Percentiles rank a stretch among this genome's conserved stretches.
Evolutionary conservation across 106 monocot species (phyloP).

Genomic region (Dendrobium catenatum): DNA sequence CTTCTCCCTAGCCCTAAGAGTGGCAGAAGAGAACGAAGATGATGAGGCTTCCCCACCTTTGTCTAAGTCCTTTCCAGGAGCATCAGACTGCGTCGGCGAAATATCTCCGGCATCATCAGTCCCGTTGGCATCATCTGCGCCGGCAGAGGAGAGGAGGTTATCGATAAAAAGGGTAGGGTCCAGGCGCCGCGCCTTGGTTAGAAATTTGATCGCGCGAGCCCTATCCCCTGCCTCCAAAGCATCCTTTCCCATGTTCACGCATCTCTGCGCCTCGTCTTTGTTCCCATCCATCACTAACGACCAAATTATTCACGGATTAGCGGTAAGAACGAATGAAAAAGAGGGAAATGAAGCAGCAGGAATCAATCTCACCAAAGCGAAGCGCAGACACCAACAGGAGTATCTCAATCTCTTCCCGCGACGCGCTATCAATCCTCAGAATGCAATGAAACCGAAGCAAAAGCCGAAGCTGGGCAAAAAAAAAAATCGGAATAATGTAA

Average conservation of each 20-base stretch:
- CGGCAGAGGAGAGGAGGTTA: constrained; percentile 37
- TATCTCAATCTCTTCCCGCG: not conserved
- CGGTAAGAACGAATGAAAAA: not conserved
- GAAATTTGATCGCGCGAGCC: constrained; percentile 66
- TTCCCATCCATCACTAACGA: constrained; percentile 79
- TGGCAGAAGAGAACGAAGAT: constrained; percentile 12
- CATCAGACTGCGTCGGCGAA: constrained; percentile 14
- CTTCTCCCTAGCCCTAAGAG: constrained; percentile 12
- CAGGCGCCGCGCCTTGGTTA: constrained; percentile 74
- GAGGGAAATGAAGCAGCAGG: not conserved
- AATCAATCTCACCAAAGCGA: not conserved
- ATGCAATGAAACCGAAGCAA: not conserved
- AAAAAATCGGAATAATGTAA: not conserved
- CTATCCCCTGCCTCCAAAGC: constrained; percentile 60
- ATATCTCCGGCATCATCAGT: constrained; percentile 5
- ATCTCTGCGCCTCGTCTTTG: constrained; percentile 89
- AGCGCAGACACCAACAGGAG: not conserved
- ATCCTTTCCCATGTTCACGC: constrained; percentile 64
- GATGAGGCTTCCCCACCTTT: not conserved
- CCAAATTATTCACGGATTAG: not conserved
- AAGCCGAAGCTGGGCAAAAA: not conserved
- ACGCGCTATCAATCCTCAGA: not conserved
- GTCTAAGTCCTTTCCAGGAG: not conserved
- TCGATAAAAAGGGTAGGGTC: constrained; percentile 73
- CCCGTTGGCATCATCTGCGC: not conserved